Percentiles rank a stretch among this genome's conserved stretches.
phyloP scores from a whole-genome alignment of 495 filamentous ascomycete species.

The Penicillium egyptiacum region DNA sequence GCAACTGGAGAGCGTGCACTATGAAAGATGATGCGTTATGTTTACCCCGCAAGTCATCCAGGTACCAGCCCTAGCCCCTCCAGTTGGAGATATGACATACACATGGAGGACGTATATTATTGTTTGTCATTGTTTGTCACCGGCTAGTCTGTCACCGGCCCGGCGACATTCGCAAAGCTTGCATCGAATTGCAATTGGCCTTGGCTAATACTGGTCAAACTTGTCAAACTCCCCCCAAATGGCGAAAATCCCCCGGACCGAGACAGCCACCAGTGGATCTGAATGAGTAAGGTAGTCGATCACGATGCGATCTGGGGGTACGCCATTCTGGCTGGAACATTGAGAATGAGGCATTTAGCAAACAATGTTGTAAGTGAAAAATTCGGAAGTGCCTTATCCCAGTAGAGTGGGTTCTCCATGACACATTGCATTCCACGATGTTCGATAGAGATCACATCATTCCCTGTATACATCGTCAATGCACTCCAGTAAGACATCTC shows the following conservation, averaged over 20 bases:
- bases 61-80: constrained; percentile 26
- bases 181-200: neutral
- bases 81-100: constrained; percentile 18
- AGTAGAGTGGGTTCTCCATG: constrained; percentile 15
- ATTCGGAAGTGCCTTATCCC: neutral
- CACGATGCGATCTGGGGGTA: constrained; percentile 9
- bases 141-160: constrained; percentile 16
- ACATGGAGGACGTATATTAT: too few relatives aligned
- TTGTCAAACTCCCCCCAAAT: neutral
- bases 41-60: constrained; percentile 33
- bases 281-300: constrained; percentile 1
- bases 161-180: constrained; percentile 10
- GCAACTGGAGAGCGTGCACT: neutral
- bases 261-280: constrained; percentile 11
- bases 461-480: neutral
- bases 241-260: constrained; percentile 32
- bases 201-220: neutral
- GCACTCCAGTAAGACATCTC: constrained; percentile 4
- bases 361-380: too few relatives aligned
- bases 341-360: constrained; percentile 17
- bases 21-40: neutral
- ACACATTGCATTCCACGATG: constrained; percentile 33
- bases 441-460: constrained; percentile 18
- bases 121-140: neutral
- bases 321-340: neutral